Evolutionary conservation across 768 basidiomycete genomes (phyloP), one percentile per base, ranked within the genome.

Genomic region (Termitomyces sp.): DNA sequence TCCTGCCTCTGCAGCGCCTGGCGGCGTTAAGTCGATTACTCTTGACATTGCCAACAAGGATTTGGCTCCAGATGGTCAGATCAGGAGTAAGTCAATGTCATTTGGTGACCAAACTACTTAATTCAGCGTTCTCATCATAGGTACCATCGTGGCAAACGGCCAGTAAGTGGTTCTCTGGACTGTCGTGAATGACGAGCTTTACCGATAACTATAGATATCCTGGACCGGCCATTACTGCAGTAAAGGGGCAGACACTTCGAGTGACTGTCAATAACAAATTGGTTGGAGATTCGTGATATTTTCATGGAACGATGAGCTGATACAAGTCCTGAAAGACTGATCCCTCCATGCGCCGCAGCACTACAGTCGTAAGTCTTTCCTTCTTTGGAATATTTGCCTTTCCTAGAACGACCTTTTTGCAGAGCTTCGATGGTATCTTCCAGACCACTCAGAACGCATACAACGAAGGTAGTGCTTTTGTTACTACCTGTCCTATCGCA

Each of bases 181-280:
- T 16, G n/a, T 50, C 16, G 18, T 23, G 18, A 14, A 44, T 28
- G 10, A 40, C 50, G 26, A 26, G 20, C 33, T 30, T 33, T 56
- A 53, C 55, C 54, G 23, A 30, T 8, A 12, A 33, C 4, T 56
- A 14, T 47, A 70, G 67, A 35, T 71, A 67, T 61, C 83, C 83
- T 18, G 83, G 80, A 6, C 83, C 83, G 8, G 63, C 78, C 50
- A 78, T 85, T 63, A 67, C 63, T 5, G 68, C 66, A 20, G 68
- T 72, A 26, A 85, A 82, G 59, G 77, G 79, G 5, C 72, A 78
- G 51, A 68, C 68, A 32, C 74, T 82, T 53, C 55, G 57, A 23
- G 70, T 84, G 46, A 79, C 75, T 18, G 77, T 83, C 20, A 70
- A 75, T 41, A 79, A 83, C 58, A 50, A 64, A 36, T 70, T 83